Evolutionary conservation across 2,329 filamentous ascomycete species (phyloP), one percentile per base, ranked within the genome.

Genomic region (Fusarium falciforme): DNA sequence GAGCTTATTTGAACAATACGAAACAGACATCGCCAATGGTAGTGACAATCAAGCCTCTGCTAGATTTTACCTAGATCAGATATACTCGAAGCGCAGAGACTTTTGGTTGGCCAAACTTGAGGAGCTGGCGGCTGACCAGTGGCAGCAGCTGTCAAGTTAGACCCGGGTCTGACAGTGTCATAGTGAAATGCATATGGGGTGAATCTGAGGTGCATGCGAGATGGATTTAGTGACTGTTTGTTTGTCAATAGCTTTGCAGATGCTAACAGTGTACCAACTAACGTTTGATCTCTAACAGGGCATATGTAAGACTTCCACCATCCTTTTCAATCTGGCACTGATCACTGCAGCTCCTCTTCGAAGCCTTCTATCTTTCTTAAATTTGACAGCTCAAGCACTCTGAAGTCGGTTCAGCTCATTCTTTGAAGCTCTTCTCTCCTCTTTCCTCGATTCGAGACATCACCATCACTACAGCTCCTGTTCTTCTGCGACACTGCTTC

Each of bases 1-100:
- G 1, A 70, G 31, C 4, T 40, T 83, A 11, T 75, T 84, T 29
- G 77, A 82, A 7, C 81, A 83, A 60, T 84, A 80, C 52, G 70
- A 79, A 44, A 71, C 71, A n/a, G 82, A 84, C 44, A 31, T 81
- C 10, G 54, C 66, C 1, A 33, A 67, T 9, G 76, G 80, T 0
- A 68, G 58, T 9, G 68, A 83, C 25, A 47, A 71, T 16, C 68
- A 36, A 1, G 40, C 69, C 0, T 77, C 75, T 25, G 81, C 81
- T 17, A 70, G 72, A 12, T 82, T 80, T 65, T 84, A 84, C 42
- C 35, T 80, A 25, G 71, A 80, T 9, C 77, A 67, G 14, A 70
- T 84, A 29, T 66, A 76, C 16, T 52, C 36, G 2, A 65, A 66
- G 5, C 76, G 82, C 17, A 78, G 63, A 42, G 73, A 77, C 4